Evolutionary conservation across 306 rosid genomes (phyloP), one percentile per base, ranked within the genome.

Genomic region (Abrus precatorius): DNA sequence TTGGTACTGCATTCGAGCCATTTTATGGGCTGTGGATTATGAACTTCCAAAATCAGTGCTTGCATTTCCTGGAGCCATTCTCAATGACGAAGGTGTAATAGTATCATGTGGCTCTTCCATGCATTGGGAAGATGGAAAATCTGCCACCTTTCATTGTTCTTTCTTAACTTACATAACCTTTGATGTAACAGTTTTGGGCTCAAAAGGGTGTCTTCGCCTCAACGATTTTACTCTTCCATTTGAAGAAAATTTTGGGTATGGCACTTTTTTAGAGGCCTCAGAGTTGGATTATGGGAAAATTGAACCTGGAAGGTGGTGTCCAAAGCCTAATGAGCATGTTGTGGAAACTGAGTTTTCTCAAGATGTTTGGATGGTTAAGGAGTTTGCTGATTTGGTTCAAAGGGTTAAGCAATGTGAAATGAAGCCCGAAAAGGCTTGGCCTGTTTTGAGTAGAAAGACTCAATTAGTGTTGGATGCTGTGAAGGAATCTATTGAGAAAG

Each of bases 1-100:
- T 20, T 86, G 90, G 90, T 86, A 86, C 28, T 80, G 84, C 78
- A 70, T 86, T 28, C 44, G 87, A 41, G 81, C 87, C 20, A 86
- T 86, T 7, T 44, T 86, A 0, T 86, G 90, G 90, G 83, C 85
- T 3, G 57, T 67, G 27, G 48, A 86, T 36, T 83, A 80, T 13
- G 55, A 76, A 0, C 75, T 86, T 5, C 90, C 90, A 43, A 72
- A 78, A 36, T 67, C 85, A 9, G 90, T 79, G 9, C 73, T 78
- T 11, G 87, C 87, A 55, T 63, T 72, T 1, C 87, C 87, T 1
- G 73, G 63, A 2, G 49, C 90, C 2, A 43, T 41, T 1, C 47
- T 63, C 62, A 87, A 84, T 33, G 75, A 84, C 6, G 60, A 66
- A 7, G 82, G 84, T 1, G 86, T 87, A 1, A 87, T 84, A 30